Conservation (phyloP, 2,329 filamentous ascomycete genomes). For the Neopestalotiopsis sp. region DNA sequence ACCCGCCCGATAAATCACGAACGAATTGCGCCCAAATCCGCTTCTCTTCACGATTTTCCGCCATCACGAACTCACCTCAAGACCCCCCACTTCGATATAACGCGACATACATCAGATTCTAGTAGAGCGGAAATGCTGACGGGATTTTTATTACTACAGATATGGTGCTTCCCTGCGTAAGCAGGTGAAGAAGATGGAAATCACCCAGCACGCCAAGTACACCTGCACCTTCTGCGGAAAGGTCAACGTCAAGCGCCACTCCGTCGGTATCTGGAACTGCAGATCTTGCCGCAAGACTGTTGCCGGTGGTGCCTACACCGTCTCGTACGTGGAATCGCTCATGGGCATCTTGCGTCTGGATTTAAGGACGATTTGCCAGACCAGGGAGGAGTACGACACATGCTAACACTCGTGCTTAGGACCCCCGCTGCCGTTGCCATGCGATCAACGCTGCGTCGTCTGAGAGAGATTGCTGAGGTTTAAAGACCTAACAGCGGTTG, state of each 20-base stretch:
- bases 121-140: slow-evolving; percentile 13
- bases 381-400: not conserved
- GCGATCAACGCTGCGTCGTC: slow-evolving; percentile 93
- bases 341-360: not conserved
- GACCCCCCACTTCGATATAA: not conserved
- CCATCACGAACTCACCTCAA: not conserved
- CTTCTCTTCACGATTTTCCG: slow-evolving; percentile 1
- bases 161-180: slow-evolving; percentile 99
- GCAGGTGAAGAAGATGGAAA: slow-evolving; percentile 99
- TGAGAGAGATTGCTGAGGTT: slow-evolving; percentile 97
- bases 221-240: slow-evolving; percentile 99
- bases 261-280: slow-evolving; percentile 98
- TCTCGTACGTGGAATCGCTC: slow-evolving; percentile 80
- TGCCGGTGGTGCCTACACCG: slow-evolving; percentile 91
- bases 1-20: slow-evolving; percentile 15
- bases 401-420: slow-evolving; percentile 21
- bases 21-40: slow-evolving; percentile 5
- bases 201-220: slow-evolving; percentile 97
- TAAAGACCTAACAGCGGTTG: slow-evolving; percentile 53
- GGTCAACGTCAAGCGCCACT: slow-evolving; percentile 87
- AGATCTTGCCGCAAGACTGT: slow-evolving; percentile 92
- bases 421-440: slow-evolving; percentile 93
- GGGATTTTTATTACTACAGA: slow-evolving; percentile 51
- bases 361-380: not conserved
- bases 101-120: not conserved